Percentiles rank a stretch among this genome's conserved stretches.
Evolutionary conservation across 2,329 filamentous ascomycete genomes (phyloP).

Genomic region (Ascosphaera apis): DNA sequence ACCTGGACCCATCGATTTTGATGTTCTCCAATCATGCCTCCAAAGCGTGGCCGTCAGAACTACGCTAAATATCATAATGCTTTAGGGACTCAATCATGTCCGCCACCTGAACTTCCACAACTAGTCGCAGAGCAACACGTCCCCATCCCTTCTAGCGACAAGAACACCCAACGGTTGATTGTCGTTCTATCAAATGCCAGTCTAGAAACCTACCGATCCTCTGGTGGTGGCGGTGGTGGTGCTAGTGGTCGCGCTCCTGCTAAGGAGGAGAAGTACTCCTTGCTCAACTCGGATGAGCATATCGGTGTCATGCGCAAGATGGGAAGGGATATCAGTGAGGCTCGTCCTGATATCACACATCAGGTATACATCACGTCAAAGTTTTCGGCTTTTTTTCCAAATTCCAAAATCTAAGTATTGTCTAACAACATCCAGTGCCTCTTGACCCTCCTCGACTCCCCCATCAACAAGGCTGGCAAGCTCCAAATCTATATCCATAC

Average conservation of each 20-base stretch:
- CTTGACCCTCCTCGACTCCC: constrained; percentile 87
- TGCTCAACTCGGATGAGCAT: constrained; percentile 97
- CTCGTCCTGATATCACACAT: constrained; percentile 91
- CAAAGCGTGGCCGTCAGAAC: constrained; percentile 3
- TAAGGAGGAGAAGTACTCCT: constrained; percentile 84
- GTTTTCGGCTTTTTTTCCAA: constrained; percentile 1
- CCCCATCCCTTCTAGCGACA: constrained; percentile 65
- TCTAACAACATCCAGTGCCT: constrained; percentile 47
- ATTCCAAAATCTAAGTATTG: neutral
- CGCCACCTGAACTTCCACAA: constrained; percentile 71
- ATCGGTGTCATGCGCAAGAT: constrained; percentile 99
- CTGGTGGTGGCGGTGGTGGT: constrained; percentile 43
- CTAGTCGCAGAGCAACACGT: constrained; percentile 82
- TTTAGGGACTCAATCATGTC: constrained; percentile 77
- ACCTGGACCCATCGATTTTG: too few species aligned
- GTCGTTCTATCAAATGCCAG: constrained; percentile 94
- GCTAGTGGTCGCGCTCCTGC: constrained; percentile 19
- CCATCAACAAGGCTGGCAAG: constrained; percentile 93
- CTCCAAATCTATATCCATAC: constrained; percentile 98
- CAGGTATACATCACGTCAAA: constrained; percentile 41
- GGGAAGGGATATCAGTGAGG: constrained; percentile 96
- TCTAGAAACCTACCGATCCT: constrained; percentile 89
- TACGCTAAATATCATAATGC: constrained; percentile 2
- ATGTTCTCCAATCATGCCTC: too few species aligned
- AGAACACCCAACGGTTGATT: constrained; percentile 74